These are phyloP conservation scores for Chlorella ohadii DNA, from an alignment of 139 green algal species.

Conservation along the genomic window DNA sequence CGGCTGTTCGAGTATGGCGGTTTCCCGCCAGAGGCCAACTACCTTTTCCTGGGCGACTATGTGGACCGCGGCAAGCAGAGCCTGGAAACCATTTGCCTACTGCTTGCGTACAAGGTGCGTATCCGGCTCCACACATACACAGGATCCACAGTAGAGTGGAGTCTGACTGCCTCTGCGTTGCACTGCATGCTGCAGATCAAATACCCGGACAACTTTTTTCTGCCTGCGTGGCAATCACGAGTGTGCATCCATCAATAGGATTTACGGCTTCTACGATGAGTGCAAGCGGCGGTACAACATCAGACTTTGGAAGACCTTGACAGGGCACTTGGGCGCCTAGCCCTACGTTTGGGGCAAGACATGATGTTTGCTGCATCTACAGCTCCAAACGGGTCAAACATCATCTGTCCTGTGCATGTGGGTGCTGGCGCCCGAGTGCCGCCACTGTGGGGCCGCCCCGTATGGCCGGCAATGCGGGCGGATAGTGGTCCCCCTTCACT, in stretches of 20 bases:
- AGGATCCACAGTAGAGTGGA: no score
- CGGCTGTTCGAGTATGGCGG: conserved; percentile 99
- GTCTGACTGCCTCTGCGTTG: no score
- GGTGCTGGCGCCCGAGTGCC: no score
- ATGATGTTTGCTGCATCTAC: no score
- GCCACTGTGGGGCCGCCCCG: no score
- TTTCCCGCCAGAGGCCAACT: conserved; percentile 99
- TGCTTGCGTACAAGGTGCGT: conserved; percentile 98
- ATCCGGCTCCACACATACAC: no score
- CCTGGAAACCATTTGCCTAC: conserved; percentile 98
- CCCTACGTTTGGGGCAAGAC: no score
- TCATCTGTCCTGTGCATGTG: no score
- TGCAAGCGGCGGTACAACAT: conserved; percentile 99
- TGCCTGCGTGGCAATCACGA: conserved; percentile 98
- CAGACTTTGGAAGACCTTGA: conserved; percentile 98
- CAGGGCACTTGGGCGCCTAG: no score
- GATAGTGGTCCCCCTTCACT: no score
- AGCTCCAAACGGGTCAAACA: no score
- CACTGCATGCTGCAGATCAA: conserved; percentile 83
- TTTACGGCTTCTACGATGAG: conserved; percentile 99
- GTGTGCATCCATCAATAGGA: conserved; percentile 98
- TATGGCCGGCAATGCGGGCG: no score
- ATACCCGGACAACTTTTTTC: conserved; percentile 99
- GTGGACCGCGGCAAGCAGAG: conserved; percentile 99
- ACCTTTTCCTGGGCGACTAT: conserved; percentile 99